Percentiles rank a stretch among this genome's conserved stretches.
phyloP scores from a whole-genome alignment of 1,284 basidiomycete genomes.

The Caloboletus firmus region DNA sequence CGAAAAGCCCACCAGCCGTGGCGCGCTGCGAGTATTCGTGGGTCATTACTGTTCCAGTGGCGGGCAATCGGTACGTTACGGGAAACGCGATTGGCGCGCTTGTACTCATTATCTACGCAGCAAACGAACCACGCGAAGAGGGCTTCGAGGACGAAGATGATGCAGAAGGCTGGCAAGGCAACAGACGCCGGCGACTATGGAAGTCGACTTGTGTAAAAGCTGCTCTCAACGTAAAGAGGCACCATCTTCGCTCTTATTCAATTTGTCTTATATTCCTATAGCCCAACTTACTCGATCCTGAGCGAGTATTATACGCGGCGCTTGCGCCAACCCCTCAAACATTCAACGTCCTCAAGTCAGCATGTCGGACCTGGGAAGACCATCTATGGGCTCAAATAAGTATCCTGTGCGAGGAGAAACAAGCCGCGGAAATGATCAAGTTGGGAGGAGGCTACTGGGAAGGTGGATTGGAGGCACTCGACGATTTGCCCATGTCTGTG shows the following conservation, averaged over 20 bases:
- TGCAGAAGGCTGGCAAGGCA: constrained; percentile 63
- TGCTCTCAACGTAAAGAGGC: constrained; percentile 67
- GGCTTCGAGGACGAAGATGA: constrained; percentile 52
- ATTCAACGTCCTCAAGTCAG: constrained; percentile 70
- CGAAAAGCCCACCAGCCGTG: constrained; percentile 85
- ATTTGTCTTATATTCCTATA: constrained; percentile 33
- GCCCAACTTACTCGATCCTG: constrained; percentile 69
- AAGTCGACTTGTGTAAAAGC: constrained; percentile 79
- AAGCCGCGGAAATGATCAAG: constrained; percentile 58
- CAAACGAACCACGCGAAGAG: constrained; percentile 51
- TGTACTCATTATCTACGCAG: constrained; percentile 32
- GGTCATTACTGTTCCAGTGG: constrained; percentile 77
- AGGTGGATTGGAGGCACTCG: constrained; percentile 44
- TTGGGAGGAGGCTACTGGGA: constrained; percentile 69
- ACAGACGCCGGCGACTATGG: constrained; percentile 77
- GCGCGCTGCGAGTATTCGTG: constrained; percentile 85
- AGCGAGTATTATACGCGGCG: constrained; percentile 85
- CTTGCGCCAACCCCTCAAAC: constrained; percentile 80
- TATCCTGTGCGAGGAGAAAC: constrained; percentile 80
- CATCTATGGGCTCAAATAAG: constrained; percentile 92
- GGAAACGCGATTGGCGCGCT: not conserved
- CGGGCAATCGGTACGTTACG: constrained; percentile 54
- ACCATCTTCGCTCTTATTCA: not conserved
- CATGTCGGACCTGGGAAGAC: constrained; percentile 92
- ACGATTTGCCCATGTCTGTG: constrained; percentile 36